phyloP scores from a whole-genome alignment of 176 grass and related monocot species.

The Oryza coarctata region DNA sequence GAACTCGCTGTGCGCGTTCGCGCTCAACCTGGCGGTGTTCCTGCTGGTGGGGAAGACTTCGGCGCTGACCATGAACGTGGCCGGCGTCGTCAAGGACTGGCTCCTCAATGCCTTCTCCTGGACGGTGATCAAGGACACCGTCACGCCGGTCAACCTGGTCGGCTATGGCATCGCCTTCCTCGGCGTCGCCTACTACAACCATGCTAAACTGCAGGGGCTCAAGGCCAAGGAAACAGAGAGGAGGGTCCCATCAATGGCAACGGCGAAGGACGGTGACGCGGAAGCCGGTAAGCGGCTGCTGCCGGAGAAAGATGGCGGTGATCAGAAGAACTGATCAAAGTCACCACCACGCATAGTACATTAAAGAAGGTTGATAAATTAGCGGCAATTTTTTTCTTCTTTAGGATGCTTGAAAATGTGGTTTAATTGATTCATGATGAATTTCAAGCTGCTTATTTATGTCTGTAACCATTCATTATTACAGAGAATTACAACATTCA shows the following conservation, averaged over 20 bases:
- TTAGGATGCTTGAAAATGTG: not conserved
- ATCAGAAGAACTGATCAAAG: conserved; percentile 45
- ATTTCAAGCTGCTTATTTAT: not conserved
- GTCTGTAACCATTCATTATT: not conserved
- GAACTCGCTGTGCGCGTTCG: conserved; percentile 82
- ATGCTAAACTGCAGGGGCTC: conserved; percentile 71
- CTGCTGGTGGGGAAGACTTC: conserved; percentile 90
- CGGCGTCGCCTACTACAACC: conserved; percentile 87
- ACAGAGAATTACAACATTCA: not conserved
- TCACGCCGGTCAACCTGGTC: conserved; percentile 68
- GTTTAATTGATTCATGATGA: not conserved
- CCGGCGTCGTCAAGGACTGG: conserved; percentile 90
- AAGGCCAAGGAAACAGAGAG: conserved; percentile 72
- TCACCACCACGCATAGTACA: not conserved
- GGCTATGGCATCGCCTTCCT: conserved; percentile 87
- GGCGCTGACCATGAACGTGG: conserved; percentile 90
- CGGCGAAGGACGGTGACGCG: conserved; percentile 1
- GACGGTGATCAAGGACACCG: conserved; percentile 77
- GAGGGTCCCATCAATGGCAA: conserved; percentile 29
- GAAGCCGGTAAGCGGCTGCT: conserved; percentile 51
- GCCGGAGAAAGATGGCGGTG: conserved; percentile 21
- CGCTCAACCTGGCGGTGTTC: conserved; percentile 84
- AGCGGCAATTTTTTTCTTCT: not conserved
- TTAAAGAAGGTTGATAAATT: not conserved
- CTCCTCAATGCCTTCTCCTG: conserved; percentile 90